These are phyloP conservation scores for Coemansia sp. DNA, from an alignment of 192 early-diverging fungal species.

Conservation along the genomic window DNA sequence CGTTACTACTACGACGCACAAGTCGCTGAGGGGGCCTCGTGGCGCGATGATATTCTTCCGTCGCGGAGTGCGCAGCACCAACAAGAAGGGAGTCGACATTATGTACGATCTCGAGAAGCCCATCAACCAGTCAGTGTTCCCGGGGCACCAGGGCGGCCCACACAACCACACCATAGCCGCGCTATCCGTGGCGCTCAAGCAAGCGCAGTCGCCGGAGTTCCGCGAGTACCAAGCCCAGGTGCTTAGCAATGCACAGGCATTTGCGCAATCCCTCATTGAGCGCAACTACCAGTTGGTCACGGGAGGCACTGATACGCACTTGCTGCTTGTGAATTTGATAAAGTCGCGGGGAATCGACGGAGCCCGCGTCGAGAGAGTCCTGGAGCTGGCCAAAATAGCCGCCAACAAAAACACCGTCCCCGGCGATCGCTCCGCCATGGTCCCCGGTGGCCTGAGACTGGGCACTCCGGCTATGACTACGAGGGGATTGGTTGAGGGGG, in stretches of 20 bases:
- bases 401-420: constrained; percentile 99
- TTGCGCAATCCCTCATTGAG: constrained; percentile 73
- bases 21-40: constrained; percentile 96
- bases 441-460: constrained; percentile 91
- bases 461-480: constrained; percentile 98
- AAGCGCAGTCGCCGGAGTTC: constrained; percentile 81
- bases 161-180: constrained; percentile 99
- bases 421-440: constrained; percentile 89
- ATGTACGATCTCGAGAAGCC: constrained; percentile 90
- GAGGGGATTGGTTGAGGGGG: constrained; percentile 79
- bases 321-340: constrained; percentile 85
- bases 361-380: constrained; percentile 90
- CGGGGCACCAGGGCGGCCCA: constrained; percentile 98
- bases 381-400: constrained; percentile 96
- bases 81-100: constrained; percentile 89
- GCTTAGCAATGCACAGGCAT: constrained; percentile 82
- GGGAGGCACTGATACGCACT: constrained; percentile 94
- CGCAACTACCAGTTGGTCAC: constrained; percentile 82
- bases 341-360: constrained; percentile 82
- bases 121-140: constrained; percentile 97
- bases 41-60: constrained; percentile 99
- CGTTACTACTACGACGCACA: constrained; percentile 99
- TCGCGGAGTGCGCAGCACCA: constrained; percentile 80
- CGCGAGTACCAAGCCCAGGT: constrained; percentile 91
- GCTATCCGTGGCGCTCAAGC: constrained; percentile 91